Base-by-base conservation (phyloP, 169 alveolate species). In the Eimeria necatrix region DNA sequence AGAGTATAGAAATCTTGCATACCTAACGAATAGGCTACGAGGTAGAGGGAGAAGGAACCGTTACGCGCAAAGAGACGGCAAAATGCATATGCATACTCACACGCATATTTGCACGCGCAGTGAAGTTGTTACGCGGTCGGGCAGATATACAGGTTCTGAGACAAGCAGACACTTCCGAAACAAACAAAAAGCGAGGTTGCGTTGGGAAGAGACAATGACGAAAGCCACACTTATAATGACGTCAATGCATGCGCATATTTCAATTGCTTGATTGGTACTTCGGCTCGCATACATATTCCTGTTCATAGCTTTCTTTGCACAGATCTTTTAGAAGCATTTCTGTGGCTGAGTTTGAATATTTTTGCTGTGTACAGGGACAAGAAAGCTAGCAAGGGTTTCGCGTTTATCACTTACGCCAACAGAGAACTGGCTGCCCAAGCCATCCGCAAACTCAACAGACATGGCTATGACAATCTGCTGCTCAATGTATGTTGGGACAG, bases 361-460 rank as follows among this genome's bases (percentile, higher is more conserved):
- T 74, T 96, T 91, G 41, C 48, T 53, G 5, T 68, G 61, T 32
- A 26, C 94, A 97, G 98, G 96, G 98, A 98, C 93, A 97, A 98
- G 68, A 98, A 97, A 93, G 96, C 87, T 81, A 96, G 98, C 89
- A 98, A 98, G 96, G 99, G 99, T 1, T 98, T 98, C 93, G 99
- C 99, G 26, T 98, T 98, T 94, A 96, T 98, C 49, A 98, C 99
- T 3, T 98, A 98, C 93, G 96, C 98, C 64, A 97, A 95, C 49
- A 96, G 97, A 89, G 98, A 98, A 88, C 98, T 98, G 68, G 99
- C 99, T 51, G 97, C 95, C 60, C 96, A 96, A 74, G 99, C 99
- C 32, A 98, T 98, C 74, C 96, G 96, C 74, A 97, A 97, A 81
- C 97, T 98, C 93, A 98, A 98, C 94, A 91, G 99, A 26, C 98